phyloP scores from a whole-genome alignment of 345 rosid species.

The Erucastrum elatum region DNA sequence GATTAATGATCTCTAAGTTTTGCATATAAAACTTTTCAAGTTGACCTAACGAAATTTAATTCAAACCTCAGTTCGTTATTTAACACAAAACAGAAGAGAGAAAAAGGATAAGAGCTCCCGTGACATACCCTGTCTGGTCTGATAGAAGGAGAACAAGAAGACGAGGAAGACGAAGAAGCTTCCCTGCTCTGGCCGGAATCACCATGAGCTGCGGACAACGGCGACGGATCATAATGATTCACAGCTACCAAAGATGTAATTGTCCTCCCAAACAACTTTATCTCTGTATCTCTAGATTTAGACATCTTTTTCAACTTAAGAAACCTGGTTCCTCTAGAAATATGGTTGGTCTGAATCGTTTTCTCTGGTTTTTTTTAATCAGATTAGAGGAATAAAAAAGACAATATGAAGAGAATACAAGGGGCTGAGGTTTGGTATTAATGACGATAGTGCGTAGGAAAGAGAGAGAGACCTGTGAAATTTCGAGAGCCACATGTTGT shows the following conservation, averaged over 20 bases:
- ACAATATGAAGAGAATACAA: constrained; percentile 31
- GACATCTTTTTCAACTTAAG: constrained; percentile 22
- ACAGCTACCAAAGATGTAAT: constrained; percentile 12
- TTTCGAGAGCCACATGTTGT: constrained; percentile 32
- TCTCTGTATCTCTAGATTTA: constrained; percentile 33
- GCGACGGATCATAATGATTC: constrained; percentile 14
- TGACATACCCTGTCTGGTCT: constrained; percentile 22
- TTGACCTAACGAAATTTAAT: background rate
- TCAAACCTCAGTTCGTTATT: background rate
- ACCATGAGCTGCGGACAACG: background rate
- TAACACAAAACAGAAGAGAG: background rate
- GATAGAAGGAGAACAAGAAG: constrained; percentile 20
- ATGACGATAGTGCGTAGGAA: constrained; percentile 18
- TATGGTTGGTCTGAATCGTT: background rate
- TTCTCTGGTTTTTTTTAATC: constrained; percentile 4
- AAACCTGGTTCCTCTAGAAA: background rate
- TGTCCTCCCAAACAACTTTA: constrained; percentile 38
- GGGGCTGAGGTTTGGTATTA: constrained; percentile 22
- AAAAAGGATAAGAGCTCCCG: background rate
- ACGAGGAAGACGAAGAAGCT: constrained; percentile 11
- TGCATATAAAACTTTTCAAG: background rate
- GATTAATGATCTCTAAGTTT: background rate
- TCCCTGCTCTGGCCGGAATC: constrained; percentile 30
- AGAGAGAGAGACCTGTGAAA: constrained; percentile 1
- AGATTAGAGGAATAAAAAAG: background rate